A percentile compares a stretch with the other conserved stretches of the same genome.
phyloP scores from a whole-genome alignment of 2,329 filamentous ascomycete genomes.

The Monilinia fructicola region DNA sequence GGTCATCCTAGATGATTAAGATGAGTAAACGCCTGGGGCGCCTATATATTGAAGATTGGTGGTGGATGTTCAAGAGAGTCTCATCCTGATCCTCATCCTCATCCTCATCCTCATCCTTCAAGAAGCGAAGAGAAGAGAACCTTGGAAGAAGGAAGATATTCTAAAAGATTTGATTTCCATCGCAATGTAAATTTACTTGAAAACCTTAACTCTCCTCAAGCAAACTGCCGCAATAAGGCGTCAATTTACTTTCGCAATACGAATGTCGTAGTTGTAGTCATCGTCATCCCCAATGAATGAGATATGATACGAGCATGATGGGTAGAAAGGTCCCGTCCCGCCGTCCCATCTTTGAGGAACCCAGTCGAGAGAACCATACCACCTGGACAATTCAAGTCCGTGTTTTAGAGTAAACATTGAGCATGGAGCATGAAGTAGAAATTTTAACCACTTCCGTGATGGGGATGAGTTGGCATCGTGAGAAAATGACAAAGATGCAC shows the following conservation, averaged over 20 bases:
- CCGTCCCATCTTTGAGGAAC: slow-evolving; percentile 4
- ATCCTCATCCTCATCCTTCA: background rate
- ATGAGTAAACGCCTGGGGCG: background rate
- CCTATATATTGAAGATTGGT: background rate
- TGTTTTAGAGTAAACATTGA: background rate
- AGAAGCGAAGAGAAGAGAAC: background rate
- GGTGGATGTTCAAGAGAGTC: no score
- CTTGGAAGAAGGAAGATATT: background rate
- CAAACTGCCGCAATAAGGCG: background rate
- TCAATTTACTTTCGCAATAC: background rate
- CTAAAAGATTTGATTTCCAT: background rate
- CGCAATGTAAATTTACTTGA: background rate
- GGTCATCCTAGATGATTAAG: slow-evolving; percentile 4
- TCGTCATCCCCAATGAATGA: slow-evolving; percentile 12
- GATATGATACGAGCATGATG: background rate
- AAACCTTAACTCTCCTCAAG: background rate
- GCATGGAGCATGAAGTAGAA: background rate
- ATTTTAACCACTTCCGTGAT: background rate
- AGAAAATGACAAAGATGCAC: slow-evolving; percentile 2
- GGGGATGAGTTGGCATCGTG: slow-evolving; percentile 16
- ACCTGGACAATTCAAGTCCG: background rate
- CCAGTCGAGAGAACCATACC: background rate
- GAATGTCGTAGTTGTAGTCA: background rate
- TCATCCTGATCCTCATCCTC: no score
- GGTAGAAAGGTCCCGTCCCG: background rate